Conservation (phyloP, 192 early-diverging fungal genomes). For the Rhizophlyctis rosea region DNA sequence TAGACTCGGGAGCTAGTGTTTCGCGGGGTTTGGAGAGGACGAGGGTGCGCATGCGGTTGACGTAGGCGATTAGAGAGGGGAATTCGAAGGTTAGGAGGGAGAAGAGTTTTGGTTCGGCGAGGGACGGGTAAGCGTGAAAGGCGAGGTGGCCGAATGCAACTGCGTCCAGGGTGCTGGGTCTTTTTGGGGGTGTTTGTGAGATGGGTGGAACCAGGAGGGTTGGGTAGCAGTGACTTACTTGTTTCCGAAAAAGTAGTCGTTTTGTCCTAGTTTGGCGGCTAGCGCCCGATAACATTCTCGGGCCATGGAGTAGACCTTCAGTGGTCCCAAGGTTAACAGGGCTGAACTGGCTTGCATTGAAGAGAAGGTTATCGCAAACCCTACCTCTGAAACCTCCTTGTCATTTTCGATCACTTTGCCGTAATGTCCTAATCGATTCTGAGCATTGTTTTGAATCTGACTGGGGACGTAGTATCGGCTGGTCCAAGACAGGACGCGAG, state of each 20-base stretch:
- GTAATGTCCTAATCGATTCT: conserved; percentile 60
- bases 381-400: conserved; percentile 17
- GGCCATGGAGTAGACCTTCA: conserved; percentile 68
- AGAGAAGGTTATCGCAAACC: background rate
- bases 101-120: conserved; percentile 66
- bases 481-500: conserved; percentile 66
- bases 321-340: background rate
- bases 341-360: conserved; percentile 2
- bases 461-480: conserved; percentile 66
- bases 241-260: conserved; percentile 81
- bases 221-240: conserved; percentile 33
- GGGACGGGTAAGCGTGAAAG: conserved; percentile 69
- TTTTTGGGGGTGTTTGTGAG: conserved; percentile 10
- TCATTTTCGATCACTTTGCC: conserved; percentile 24
- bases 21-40: conserved; percentile 7
- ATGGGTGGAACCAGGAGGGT: background rate
- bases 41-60: conserved; percentile 49
- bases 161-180: conserved; percentile 73
- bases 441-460: conserved; percentile 70
- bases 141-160: conserved; percentile 81
- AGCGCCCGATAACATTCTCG: conserved; percentile 64
- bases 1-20: conserved; percentile 6
- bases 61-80: conserved; percentile 61
- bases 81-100: conserved; percentile 65
- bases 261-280: conserved; percentile 66